A percentile compares a stretch with the other conserved stretches of the same genome.
These are phyloP conservation scores for Acanthamoeba pearcei DNA, from an alignment of 208 protist genomes.

Conservation along the genomic window DNA sequence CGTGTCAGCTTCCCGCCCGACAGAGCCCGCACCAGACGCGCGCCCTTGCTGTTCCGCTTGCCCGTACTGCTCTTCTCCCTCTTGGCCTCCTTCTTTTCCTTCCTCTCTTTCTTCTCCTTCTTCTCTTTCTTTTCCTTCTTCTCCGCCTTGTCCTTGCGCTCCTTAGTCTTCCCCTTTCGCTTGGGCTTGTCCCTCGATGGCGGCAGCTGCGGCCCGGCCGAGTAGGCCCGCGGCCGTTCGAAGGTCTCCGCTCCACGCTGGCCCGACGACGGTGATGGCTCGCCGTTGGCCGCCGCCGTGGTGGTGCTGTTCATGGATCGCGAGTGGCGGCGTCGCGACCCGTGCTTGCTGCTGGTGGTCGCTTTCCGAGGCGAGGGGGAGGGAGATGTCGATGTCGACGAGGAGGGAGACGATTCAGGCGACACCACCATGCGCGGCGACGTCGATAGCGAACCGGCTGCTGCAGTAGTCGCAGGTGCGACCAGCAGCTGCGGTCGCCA, in stretches of 20 bases:
- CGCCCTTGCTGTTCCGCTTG: background rate
- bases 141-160: background rate
- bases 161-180: background rate
- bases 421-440: background rate
- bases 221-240: slow-evolving; percentile 41
- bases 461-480: background rate
- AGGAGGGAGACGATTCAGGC: background rate
- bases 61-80: background rate
- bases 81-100: background rate
- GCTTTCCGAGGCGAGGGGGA: background rate
- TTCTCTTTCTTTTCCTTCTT: background rate
- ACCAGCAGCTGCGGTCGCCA: background rate
- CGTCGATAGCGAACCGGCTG: background rate
- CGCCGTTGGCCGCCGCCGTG: background rate
- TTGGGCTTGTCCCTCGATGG: background rate
- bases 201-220: background rate
- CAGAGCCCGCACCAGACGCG: background rate
- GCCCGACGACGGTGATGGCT: background rate
- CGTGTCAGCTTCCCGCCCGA: slow-evolving; percentile 5
- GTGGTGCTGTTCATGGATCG: background rate
- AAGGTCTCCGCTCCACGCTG: background rate
- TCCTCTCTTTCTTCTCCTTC: background rate
- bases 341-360: background rate
- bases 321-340: background rate
- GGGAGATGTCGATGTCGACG: background rate